Percentiles rank a stretch among this genome's conserved stretches.
Evolutionary conservation across 495 filamentous ascomycete genomes (phyloP).

Genomic region (Aspergillus ostianus): DNA sequence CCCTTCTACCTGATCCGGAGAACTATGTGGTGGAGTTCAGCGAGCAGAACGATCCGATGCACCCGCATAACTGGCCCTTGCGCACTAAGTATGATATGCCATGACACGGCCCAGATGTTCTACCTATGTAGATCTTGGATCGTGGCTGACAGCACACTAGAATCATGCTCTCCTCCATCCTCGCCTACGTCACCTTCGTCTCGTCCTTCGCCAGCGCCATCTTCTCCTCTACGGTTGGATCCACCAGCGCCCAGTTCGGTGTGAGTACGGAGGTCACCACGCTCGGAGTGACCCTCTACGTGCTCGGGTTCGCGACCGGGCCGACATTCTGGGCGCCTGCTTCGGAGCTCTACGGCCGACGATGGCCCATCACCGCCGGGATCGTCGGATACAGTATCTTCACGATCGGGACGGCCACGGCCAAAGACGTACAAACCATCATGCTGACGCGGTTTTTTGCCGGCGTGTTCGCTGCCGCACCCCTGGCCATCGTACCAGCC

Average conservation of each 20-base stretch:
- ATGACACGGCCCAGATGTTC: no score
- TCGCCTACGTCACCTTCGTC: constrained; percentile 51
- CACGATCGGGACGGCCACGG: constrained; percentile 53
- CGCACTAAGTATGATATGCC: constrained; percentile 16
- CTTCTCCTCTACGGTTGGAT: constrained; percentile 48
- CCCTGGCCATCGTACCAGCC: constrained; percentile 44
- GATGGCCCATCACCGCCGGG: constrained; percentile 52
- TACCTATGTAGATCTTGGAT: background rate
- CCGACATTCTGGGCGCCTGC: constrained; percentile 63
- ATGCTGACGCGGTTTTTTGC: constrained; percentile 52
- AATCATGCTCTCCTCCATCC: constrained; percentile 25
- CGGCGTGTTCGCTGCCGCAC: constrained; percentile 44
- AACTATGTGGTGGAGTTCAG: constrained; percentile 56
- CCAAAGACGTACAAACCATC: constrained; percentile 55
- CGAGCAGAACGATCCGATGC: constrained; percentile 47
- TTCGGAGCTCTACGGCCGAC: constrained; percentile 71
- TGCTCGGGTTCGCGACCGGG: constrained; percentile 52
- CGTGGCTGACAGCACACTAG: background rate
- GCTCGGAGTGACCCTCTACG: constrained; percentile 53
- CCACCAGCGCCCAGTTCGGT: constrained; percentile 40
- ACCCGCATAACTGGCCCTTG: constrained; percentile 53
- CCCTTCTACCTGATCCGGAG: constrained; percentile 40
- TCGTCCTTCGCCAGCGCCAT: constrained; percentile 53
- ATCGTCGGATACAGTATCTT: constrained; percentile 54
- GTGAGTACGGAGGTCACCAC: constrained; percentile 51